Conservation (phyloP, 2,329 filamentous ascomycete species). For the Venturia effusa region DNA sequence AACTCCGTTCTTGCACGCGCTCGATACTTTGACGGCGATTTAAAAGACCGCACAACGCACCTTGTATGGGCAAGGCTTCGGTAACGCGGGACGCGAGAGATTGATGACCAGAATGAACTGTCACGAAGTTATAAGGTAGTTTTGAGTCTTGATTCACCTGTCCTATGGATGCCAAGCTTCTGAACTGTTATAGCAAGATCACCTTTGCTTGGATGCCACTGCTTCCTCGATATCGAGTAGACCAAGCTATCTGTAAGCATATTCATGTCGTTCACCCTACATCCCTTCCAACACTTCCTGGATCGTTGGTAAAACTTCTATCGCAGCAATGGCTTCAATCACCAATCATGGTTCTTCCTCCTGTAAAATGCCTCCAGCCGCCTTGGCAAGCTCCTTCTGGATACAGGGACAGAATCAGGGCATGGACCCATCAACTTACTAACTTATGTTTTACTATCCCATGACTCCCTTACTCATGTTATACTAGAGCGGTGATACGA, state of each 20-base stretch:
- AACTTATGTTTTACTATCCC: neutral
- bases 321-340: neutral
- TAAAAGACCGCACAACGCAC: no score
- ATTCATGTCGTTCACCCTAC: neutral
- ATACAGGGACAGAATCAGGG: neutral
- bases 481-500: neutral
- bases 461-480: neutral
- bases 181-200: no score
- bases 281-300: neutral
- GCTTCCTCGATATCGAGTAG: neutral
- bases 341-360: neutral
- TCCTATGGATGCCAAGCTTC: no score
- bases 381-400: neutral
- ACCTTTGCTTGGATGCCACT: no score
- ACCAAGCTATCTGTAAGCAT: neutral
- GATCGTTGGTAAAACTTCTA: neutral
- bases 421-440: neutral
- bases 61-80: no score
- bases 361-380: neutral
- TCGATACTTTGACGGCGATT: no score
- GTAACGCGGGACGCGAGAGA: no score
- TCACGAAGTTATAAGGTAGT: no score
- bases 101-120: no score
- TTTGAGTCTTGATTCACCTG: no score
- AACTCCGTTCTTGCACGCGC: no score